Evolutionary conservation across 1,139 yeast species (phyloP), one percentile per base, ranked within the genome.

Genomic region (Nadsonia starkeyi-henricii): DNA sequence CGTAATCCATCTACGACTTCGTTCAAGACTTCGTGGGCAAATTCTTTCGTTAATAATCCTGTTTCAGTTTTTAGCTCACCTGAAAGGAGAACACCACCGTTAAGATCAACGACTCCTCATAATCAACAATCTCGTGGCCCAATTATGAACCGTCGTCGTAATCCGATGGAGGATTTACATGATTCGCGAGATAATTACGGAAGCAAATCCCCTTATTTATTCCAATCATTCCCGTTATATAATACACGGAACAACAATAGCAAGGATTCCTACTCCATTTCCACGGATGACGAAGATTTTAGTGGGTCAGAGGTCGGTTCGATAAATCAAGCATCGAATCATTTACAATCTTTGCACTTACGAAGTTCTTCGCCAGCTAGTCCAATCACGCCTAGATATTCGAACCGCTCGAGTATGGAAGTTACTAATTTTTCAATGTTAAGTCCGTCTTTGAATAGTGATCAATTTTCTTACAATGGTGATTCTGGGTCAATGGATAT

Each of bases 1-100:
- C 68, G 89, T 53, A 79, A 88, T 0, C 80, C 85, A 19, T 82
- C 94, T 1, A 80, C 79, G 46, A 70, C 85, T 1, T 82, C 93
- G 2, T 85, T 85, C 69, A 80, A 81, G 59, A 79, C 82, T 8
- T 76, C 84, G 33, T 69, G 85, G 56, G 88, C 66, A 0, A 70
- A 66, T 45, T 61, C 68, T 1, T 63, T 63, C 52, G 61, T 59
- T 15, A 59, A 55, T 33, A 50, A 42, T 15, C 39, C 39, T 13
- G 39, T 33, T 33, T 33, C 39, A 7, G 39, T 33, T 13, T 33
- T 33, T 9, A 15, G 17, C 12, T 7, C 5, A 3, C 15, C 15
- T 15, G 39, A 15, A 3, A 3, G 4, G 12, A n/a, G 39, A 4
- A 33, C 39, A 12, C 39, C 39, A 3, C 39, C 39, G 5, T 33